Percentiles rank a stretch among this genome's conserved stretches.
Conservation (phyloP, 805 yeast species). For the Pichia gijzeniarum region DNA sequence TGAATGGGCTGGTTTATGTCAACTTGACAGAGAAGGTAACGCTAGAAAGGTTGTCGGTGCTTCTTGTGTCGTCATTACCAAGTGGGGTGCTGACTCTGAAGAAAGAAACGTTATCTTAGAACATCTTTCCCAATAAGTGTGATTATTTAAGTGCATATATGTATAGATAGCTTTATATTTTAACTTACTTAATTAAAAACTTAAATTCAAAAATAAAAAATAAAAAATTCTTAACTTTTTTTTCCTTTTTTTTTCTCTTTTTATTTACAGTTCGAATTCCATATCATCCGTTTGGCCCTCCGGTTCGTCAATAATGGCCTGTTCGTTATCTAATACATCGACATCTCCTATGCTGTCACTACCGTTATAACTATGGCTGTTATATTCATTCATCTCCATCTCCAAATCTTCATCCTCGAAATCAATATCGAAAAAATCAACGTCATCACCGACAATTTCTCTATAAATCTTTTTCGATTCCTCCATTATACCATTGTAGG, state of each 20-base stretch:
- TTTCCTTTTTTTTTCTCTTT: neutral
- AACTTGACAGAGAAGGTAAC: conserved; percentile 99
- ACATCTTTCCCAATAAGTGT: conserved; percentile 87
- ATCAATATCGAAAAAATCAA: conserved; percentile 93
- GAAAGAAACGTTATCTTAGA: conserved; percentile 95
- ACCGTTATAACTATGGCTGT: neutral
- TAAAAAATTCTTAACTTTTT: neutral
- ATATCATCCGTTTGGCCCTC: conserved; percentile 29
- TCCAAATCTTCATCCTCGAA: conserved; percentile 89
- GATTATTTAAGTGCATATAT: conserved; percentile 11
- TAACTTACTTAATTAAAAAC: neutral
- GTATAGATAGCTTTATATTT: neutral
- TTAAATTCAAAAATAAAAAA: too few relatives aligned
- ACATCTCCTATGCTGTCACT: neutral
- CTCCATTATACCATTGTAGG: conserved; percentile 85
- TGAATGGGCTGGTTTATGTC: conserved; percentile 99
- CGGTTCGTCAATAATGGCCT: conserved; percentile 36
- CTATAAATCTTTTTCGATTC: conserved; percentile 73
- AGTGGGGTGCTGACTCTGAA: conserved; percentile 99
- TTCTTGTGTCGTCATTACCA: conserved; percentile 97
- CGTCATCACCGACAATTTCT: conserved; percentile 83
- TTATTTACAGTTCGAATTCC: conserved; percentile 31
- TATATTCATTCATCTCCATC: conserved; percentile 4
- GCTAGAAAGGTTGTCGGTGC: conserved; percentile 99
- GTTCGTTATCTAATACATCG: conserved; percentile 16